Base-by-base conservation (phyloP, 2,329 filamentous ascomycete genomes). In the Talaromyces sp. region DNA sequence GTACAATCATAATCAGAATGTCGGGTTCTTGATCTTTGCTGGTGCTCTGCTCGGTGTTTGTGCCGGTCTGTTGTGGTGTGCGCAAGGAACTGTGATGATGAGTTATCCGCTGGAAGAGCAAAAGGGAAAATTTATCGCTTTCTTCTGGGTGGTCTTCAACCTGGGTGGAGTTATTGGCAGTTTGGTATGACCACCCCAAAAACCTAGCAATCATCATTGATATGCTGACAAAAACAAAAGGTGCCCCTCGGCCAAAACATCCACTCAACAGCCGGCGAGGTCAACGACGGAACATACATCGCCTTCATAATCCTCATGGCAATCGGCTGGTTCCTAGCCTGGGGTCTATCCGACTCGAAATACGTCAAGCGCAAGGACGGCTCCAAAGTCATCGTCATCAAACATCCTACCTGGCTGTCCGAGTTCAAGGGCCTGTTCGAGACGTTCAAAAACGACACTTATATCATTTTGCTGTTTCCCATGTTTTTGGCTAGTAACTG, bases 101-200 rank as follows among this genome's bases (percentile, higher is more conserved):
- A 87, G 89, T 46, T 96, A 96, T 73, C 92, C 92, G 1, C 80
- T 84, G 21, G 92, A 96, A 76, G 75, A 85, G 35, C 84, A 85
- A 65, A 96, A 96, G 81, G 92, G 92, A 51, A 87, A 88, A 62
- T 96, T 92, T 74, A 96, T 96, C 73, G 89, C 89, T 62, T 87
- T 86, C 79, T 96, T 96, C 78, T 96, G 92, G 92, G 87, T 92
- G 73, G 95, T 97, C 69, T 97, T 96, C 82, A 96, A 96, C 76
- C 75, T 92, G 61, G 92, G 92, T 67, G 92, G 87, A 68, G 92
- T 96, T 63, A 91, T 97, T 73, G 92, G 92, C 63, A 86, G 88
- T 69, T 72, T 87, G 79, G 83, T 85, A 75, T 72, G 81, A 72
- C 21, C 17, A 5, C 12, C 26, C 17, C 60, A 17, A 1, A 9